phyloP scores from a whole-genome alignment of 352 stramenopile species.

The Phytophthora cryptogea region DNA sequence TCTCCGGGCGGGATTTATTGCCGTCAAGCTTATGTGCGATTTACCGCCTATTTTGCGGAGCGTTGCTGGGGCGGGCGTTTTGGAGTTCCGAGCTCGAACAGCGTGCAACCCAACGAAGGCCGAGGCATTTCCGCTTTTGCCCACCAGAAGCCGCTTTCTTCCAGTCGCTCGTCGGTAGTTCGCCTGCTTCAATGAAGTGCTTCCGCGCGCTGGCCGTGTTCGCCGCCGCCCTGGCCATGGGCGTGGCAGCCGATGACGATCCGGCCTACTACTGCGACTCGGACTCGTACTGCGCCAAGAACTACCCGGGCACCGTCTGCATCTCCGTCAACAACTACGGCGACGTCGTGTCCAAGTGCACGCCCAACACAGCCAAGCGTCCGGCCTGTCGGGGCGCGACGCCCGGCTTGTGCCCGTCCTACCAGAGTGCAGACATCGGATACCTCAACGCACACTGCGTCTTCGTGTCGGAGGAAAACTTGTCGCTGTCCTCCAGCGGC shows the following conservation, averaged over 20 bases:
- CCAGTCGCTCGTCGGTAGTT: neutral
- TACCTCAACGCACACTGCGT: conserved; percentile 87
- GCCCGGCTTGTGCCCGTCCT: conserved; percentile 79
- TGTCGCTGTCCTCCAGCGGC: conserved; percentile 28
- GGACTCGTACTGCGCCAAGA: conserved; percentile 73
- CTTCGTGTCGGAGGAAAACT: conserved; percentile 68
- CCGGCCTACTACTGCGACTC: conserved; percentile 63
- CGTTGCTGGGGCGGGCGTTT: conserved; percentile 17
- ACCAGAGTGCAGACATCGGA: conserved; percentile 66
- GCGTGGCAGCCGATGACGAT: conserved; percentile 30
- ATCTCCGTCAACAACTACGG: conserved; percentile 82
- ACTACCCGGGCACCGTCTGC: conserved; percentile 70
- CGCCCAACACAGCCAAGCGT: conserved; percentile 74
- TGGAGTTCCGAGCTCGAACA: neutral
- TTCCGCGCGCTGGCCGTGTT: conserved; percentile 40
- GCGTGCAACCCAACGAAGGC: conserved; percentile 19
- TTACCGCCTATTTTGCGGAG: conserved; percentile 17
- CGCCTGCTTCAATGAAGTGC: conserved; percentile 42
- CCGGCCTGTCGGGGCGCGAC: conserved; percentile 74
- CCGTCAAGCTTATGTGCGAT: neutral
- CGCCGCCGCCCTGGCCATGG: conserved; percentile 36
- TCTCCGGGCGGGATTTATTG: conserved; percentile 6
- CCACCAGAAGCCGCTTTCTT: conserved; percentile 5
- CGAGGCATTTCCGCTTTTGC: conserved; percentile 35
- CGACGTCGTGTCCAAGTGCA: conserved; percentile 79